These are phyloP conservation scores for Arabis alpina DNA, from an alignment of 345 rosid genomes.

Conservation along the genomic window DNA sequence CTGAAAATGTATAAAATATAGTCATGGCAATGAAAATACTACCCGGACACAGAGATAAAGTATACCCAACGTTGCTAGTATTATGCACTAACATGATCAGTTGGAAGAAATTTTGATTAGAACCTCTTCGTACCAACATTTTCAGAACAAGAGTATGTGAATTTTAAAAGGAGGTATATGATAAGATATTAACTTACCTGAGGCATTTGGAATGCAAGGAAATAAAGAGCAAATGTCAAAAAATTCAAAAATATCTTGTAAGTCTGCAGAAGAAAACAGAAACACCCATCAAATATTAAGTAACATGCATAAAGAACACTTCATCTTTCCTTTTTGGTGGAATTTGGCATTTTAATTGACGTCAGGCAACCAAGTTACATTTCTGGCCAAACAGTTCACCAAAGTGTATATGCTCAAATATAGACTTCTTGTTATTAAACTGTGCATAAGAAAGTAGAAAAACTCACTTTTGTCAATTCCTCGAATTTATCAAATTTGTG, in stretches of 20 bases:
- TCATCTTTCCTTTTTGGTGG: background rate
- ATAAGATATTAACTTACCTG: slow-evolving; percentile 57
- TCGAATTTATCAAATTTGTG: slow-evolving; percentile 48
- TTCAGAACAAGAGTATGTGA: slow-evolving; percentile 35
- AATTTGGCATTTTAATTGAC: slow-evolving; percentile 2
- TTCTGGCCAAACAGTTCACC: slow-evolving; percentile 5
- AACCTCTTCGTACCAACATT: slow-evolving; percentile 14
- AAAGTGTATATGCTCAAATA: slow-evolving; percentile 12
- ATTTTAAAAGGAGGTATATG: background rate
- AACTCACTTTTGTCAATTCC: slow-evolving; percentile 66
- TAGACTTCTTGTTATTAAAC: slow-evolving; percentile 11
- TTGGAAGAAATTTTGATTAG: background rate
- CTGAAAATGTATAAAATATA: background rate
- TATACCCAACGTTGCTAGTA: too few relatives aligned
- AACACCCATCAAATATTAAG: slow-evolving; percentile 19
- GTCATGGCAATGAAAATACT: too few relatives aligned
- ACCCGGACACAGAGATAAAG: too few relatives aligned
- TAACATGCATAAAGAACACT: slow-evolving; percentile 20
- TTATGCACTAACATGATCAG: too few relatives aligned
- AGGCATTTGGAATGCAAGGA: slow-evolving; percentile 67
- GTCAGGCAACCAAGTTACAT: slow-evolving; percentile 13
- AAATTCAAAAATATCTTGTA: slow-evolving; percentile 62
- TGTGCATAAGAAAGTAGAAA: slow-evolving; percentile 1
- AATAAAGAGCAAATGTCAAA: slow-evolving; percentile 55
- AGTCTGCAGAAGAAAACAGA: slow-evolving; percentile 58